Base-by-base conservation (phyloP, 768 basidiomycete genomes). In the button mushroom (Agaricus bisporus) region DNA sequence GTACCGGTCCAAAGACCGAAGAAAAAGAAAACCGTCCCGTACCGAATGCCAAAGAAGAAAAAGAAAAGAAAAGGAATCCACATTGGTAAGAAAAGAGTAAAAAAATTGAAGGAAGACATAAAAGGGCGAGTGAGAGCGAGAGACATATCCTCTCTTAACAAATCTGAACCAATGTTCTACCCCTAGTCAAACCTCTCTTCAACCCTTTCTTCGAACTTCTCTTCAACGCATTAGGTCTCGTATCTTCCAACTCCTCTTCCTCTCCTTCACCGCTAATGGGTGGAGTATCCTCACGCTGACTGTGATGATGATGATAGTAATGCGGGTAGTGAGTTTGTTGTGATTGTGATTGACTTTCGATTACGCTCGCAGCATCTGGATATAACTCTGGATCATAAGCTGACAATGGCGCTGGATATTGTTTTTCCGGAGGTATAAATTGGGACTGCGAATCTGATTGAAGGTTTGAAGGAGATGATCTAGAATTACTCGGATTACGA, bases 401-500 rank as follows among this genome's bases (percentile, higher is more conserved):
- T 12, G 67, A 64, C 10, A 70, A 45, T 1, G 70, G 70, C 0
- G 70, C 71, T 25, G 72, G 70, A 58, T 69, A 72, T 56, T 72
- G 71, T 56, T 68, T 68, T 38, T 48, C 51, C 9, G 67, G 65
- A 8, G 66, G 56, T 15, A 48, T 20, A 9, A 58, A 54, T 18
- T 20, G 44, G 4, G 32, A 25, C 35, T 22, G 49, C n/a, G 18
- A 41, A 5, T 20, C 20, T 12, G 39, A 56, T 37, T 52, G 41
- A 11, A 18, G n/a, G 22, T 39, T 41, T 0, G 50, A 22, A 9
- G 14, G 50, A 11, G 28, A 35, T 1, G 28, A n/a, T 45, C 45
- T 42, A 8, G 42, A 44, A 14, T 25, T 22, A 12, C 15, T 26
- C 9, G 22, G 22, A 17, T 46, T 46, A 46, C 44, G 44, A 9